Percentiles rank a stretch among this genome's conserved stretches.
phyloP scores from a whole-genome alignment of 495 filamentous ascomycete species.

The Parmelia sp. region DNA sequence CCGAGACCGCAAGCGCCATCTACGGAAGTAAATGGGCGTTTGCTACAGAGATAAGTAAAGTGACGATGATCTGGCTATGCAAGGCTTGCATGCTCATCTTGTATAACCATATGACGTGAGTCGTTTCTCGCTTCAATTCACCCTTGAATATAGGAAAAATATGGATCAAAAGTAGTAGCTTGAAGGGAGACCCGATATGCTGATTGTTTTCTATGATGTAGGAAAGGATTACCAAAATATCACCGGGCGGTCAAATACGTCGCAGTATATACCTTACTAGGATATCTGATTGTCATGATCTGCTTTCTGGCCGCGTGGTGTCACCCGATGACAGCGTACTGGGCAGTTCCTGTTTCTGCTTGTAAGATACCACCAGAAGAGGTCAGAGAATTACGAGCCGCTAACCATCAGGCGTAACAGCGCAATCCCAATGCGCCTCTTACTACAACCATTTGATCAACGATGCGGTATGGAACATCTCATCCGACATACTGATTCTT shows the following conservation, averaged over 20 bases:
- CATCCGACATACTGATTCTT: conserved; percentile 58
- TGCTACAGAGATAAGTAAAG: conserved; percentile 41
- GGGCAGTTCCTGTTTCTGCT: conserved; percentile 45
- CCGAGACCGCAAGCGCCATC: conserved; percentile 40
- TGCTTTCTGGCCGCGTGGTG: conserved; percentile 60
- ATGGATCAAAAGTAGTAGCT: too few relatives aligned
- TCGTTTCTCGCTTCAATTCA: conserved; percentile 16
- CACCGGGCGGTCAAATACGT: conserved; percentile 49
- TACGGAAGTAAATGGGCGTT: conserved; percentile 53
- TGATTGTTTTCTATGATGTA: conserved; percentile 1
- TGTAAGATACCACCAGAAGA: conserved; percentile 20
- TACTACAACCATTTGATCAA: conserved; percentile 53
- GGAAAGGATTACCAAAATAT: conserved; percentile 33
- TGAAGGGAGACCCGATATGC: background rate
- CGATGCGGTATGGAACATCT: conserved; percentile 62
- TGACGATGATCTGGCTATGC: conserved; percentile 44
- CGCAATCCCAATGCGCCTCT: conserved; percentile 28
- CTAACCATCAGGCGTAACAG: conserved; percentile 6
- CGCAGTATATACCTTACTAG: conserved; percentile 46
- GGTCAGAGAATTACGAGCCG: background rate
- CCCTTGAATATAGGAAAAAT: too few relatives aligned
- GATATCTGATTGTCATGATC: conserved; percentile 54
- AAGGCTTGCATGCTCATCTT: conserved; percentile 50
- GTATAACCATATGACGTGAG: conserved; percentile 48
- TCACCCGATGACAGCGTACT: conserved; percentile 54